Evolutionary conservation across 805 yeast genomes (phyloP).

Genomic region (Candida cerambycidarum): DNA sequence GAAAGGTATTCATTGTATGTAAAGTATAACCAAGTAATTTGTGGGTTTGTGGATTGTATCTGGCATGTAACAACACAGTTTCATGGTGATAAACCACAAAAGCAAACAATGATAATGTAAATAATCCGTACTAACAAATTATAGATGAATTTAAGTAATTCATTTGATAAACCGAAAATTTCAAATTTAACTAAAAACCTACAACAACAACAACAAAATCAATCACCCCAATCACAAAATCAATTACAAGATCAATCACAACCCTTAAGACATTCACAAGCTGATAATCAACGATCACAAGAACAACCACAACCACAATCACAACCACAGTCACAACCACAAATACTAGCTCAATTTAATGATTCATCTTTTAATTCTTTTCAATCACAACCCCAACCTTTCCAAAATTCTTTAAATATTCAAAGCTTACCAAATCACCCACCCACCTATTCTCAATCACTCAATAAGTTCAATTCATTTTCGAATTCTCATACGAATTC

Average conservation of each 20-base stretch:
- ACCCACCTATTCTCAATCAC: slow-evolving; percentile 14
- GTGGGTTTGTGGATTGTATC: too few relatives aligned
- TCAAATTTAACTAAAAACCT: slow-evolving; percentile 37
- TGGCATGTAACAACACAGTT: too few relatives aligned
- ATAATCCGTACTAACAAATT: slow-evolving; percentile 5
- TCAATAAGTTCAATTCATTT: slow-evolving; percentile 5
- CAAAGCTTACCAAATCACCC: slow-evolving; percentile 15
- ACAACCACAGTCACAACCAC: neutral
- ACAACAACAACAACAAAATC: slow-evolving; percentile 11
- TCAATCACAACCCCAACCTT: neutral
- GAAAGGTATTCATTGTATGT: neutral
- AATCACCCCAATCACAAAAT: slow-evolving; percentile 8
- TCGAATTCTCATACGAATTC: slow-evolving; percentile 14
- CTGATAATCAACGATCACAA: neutral
- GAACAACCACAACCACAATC: slow-evolving; percentile 2
- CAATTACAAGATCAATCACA: neutral
- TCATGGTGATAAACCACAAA: neutral
- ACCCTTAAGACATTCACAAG: neutral
- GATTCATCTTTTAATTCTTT: slow-evolving; percentile 4
- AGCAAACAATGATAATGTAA: neutral
- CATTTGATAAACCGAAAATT: slow-evolving; percentile 13
- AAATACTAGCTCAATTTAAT: neutral
- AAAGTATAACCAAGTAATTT: too few relatives aligned
- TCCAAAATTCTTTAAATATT: slow-evolving; percentile 1
- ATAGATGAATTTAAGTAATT: slow-evolving; percentile 11